Evolutionary conservation across 441 rosid species (phyloP), one percentile per base, ranked within the genome.

Genomic region (Sinapis alba): DNA sequence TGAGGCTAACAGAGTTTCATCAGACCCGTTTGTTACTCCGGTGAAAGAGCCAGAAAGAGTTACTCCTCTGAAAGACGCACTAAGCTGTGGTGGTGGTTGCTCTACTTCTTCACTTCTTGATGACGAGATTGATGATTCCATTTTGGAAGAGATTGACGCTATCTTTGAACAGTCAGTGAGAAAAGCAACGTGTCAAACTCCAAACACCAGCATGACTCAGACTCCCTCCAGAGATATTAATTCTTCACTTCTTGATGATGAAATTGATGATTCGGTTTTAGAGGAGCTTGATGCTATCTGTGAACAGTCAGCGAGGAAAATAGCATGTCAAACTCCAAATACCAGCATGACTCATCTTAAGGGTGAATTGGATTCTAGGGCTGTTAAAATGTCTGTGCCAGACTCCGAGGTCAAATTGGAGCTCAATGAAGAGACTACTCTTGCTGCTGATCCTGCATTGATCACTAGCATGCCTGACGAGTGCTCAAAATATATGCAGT

Each of bases 261-360:
- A 89, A 23, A 71, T 90, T 69, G 93, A 92, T 69, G 91, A 89
- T 27, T 83, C 89, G 20, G 21, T 90, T 45, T 74, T 88, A 77
- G 80, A 80, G 75, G 94, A 89, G 85, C 89, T 94, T 51, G 98
- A 92, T 69, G 86, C 84, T 32, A 79, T 92, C 60, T 86, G 88
- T 58, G 87, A 86, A 77, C 85, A 80, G 60, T 88, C 95, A 59
- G 81, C 85, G 56, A 82, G 75, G 23, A 85, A 79, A 78, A 13
- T 10, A 51, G 85, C 77, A 54, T 62, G 59, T 41, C 68, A 61
- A 38, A 80, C 80, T 71, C 79, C 76, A 21, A 76, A 6, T 74
- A 45, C 78, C 21, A 47, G 67, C 38, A 6, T 63, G 21, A 71
- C 56, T 38, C 80, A 80, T 61, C 57, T 74, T 9, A 78, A 63